These are phyloP conservation scores for Capillidium heterosporum DNA, from an alignment of 371 early-diverging fungal genomes.

Conservation along the genomic window DNA sequence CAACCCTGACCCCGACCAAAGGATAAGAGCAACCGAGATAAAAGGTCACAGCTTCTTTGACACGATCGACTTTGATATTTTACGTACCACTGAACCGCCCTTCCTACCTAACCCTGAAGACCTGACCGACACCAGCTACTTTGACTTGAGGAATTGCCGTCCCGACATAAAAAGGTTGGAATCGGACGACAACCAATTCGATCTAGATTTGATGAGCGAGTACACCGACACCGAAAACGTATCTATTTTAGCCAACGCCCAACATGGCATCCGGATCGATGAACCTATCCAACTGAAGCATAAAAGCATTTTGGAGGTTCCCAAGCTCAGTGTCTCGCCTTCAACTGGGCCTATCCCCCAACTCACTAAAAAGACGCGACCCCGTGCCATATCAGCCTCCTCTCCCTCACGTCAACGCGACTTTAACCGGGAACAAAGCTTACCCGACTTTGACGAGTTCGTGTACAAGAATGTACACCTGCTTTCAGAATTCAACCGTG, in stretches of 20 bases:
- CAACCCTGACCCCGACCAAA: conserved; percentile 42
- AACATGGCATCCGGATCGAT: background rate
- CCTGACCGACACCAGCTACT: conserved; percentile 60
- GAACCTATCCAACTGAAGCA: conserved; percentile 3
- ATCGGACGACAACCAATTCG: conserved; percentile 3
- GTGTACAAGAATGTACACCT: conserved; percentile 31
- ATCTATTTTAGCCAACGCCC: background rate
- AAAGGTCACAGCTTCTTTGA: conserved; percentile 59
- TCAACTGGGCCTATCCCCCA: background rate
- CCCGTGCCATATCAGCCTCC: conserved; percentile 12
- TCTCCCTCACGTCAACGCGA: background rate
- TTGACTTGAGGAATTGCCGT: conserved; percentile 38
- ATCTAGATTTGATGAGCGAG: background rate
- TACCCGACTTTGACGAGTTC: conserved; percentile 30
- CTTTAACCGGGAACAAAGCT: conserved; percentile 10
- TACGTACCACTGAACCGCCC: conserved; percentile 46
- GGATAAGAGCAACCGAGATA: conserved; percentile 39
- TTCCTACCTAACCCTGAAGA: conserved; percentile 54
- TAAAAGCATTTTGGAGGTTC: background rate
- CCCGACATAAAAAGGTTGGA: conserved; percentile 25
- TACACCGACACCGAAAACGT: background rate
- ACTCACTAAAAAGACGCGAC: conserved; percentile 3
- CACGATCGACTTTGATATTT: conserved; percentile 46
- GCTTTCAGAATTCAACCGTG: conserved; percentile 16
- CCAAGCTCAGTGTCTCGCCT: background rate